Conservation (phyloP, 164 flowering plant genomes). For the Tinospora cordifolia region DNA sequence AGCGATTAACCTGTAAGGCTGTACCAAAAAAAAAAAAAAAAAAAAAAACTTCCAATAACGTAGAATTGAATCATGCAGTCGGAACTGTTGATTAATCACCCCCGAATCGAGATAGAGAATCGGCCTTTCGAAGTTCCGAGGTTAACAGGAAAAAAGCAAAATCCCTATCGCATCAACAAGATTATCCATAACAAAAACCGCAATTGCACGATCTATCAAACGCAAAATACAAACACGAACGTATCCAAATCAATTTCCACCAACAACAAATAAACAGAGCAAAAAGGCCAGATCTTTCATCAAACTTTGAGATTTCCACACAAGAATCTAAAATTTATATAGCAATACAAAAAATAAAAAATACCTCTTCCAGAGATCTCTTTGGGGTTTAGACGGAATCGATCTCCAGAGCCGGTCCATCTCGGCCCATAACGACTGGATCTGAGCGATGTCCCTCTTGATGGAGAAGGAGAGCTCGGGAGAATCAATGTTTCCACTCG, state of each 20-base stretch:
- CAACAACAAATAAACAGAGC: background rate
- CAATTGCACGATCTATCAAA: background rate
- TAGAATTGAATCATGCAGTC: too few relatives aligned
- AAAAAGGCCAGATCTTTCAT: background rate
- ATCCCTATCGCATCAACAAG: background rate
- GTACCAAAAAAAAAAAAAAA: too few relatives aligned
- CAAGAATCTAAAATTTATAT: too few relatives aligned
- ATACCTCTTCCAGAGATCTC: constrained; percentile 95
- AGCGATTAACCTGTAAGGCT: too few relatives aligned
- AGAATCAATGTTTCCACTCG: constrained; percentile 29
- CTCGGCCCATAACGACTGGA: constrained; percentile 68
- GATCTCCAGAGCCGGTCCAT: constrained; percentile 95
- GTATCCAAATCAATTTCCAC: background rate
- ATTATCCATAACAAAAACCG: background rate
- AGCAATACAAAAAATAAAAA: too few relatives aligned
- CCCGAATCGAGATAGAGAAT: too few relatives aligned
- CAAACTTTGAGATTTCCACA: background rate
- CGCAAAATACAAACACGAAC: background rate
- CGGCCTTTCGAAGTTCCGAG: background rate
- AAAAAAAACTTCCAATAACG: too few relatives aligned
- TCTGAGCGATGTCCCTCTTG: constrained; percentile 58
- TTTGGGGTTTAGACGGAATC: constrained; percentile 62
- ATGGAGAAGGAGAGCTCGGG: constrained; percentile 54
- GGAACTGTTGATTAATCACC: too few relatives aligned
- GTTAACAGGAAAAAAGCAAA: background rate